Evolutionary conservation across 1,139 yeast genomes (phyloP), one percentile per base, ranked within the genome.

Genomic region (Eremothecium coryli): DNA sequence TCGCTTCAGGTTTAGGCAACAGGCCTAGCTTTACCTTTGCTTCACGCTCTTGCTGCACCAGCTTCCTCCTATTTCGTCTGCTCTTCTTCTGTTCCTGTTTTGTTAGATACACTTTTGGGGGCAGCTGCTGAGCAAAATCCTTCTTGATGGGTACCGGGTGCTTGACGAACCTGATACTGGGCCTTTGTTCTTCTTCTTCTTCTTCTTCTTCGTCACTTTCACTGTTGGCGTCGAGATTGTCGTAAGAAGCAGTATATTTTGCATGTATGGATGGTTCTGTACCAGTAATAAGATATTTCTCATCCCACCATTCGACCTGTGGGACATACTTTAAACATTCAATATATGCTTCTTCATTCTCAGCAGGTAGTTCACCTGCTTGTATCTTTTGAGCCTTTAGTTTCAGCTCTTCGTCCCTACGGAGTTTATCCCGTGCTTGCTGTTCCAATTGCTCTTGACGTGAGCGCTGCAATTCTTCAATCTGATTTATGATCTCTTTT

Each of bases 1-100:
- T 90, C 2, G 96, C 95, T 5, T 81, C 80, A 0, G 95, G 96
- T 2, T 94, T 82, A 0, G 94, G 81, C 33, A 79, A 86, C 16
- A 88, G 61, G 0, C 98, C 98, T 4, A 84, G 62, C 41, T 76
- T 70, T 18, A 88, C 78, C 32, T 82, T 65, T 46, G 85, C 93
- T 51, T 84, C 95, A 41, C 71, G 69, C 32, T 78, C 90, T 48
- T 79, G 76, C 40, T 75, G 73, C 38, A 61, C 65, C 33, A 70
- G 68, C 32, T 76, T 74, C 38, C 97, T 63, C 27, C 73, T 78
- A 41, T 80, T 81, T 40, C 80, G 71, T 31, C 96, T 68, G 27
- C 80, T 68, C 38, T 90, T 70, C 50, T 82, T 82, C 56, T 70
- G 61, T 55, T 93, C 98, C 42, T 71, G 66, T 51, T 82, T 80